These are phyloP conservation scores for Pestalotiopsis sp. DNA, from an alignment of 2,329 filamentous ascomycete genomes.

Conservation along the genomic window DNA sequence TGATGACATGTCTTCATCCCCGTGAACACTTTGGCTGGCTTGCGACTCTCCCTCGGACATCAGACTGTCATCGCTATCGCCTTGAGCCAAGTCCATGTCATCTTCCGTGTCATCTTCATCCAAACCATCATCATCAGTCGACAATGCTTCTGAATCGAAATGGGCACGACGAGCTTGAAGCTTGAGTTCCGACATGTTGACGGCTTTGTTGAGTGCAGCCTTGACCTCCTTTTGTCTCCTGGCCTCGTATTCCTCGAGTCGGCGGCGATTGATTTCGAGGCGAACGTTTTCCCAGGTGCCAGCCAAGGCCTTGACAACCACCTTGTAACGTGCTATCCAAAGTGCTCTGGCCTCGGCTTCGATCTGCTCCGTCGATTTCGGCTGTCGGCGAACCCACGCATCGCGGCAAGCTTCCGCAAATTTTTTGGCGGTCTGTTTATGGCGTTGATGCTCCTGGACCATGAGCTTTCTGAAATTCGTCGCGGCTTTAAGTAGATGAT, in stretches of 20 bases:
- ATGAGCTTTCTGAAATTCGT: conserved; percentile 80
- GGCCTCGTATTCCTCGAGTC: conserved; percentile 63
- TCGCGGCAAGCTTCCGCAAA: conserved; percentile 77
- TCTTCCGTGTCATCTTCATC: conserved; percentile 49
- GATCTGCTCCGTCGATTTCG: conserved; percentile 77
- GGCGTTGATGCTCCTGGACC: conserved; percentile 74
- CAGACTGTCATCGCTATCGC: conserved; percentile 30
- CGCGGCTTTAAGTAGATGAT: conserved; percentile 80
- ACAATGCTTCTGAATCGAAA: conserved; percentile 51
- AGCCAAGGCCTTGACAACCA: conserved; percentile 59
- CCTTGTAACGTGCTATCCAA: conserved; percentile 68
- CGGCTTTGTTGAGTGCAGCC: conserved; percentile 71
- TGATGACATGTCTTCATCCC: conserved; percentile 61
- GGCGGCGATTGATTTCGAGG: conserved; percentile 58
- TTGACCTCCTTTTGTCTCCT: conserved; percentile 64
- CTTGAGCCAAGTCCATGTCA: conserved; percentile 41
- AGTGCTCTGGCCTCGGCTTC: conserved; percentile 73
- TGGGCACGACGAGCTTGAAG: conserved; percentile 60
- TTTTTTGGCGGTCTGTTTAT: conserved; percentile 75
- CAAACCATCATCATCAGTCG: conserved; percentile 42
- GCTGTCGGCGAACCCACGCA: conserved; percentile 72
- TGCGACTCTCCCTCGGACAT: conserved; percentile 39
- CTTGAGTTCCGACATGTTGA: conserved; percentile 69
- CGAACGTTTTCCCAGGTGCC: conserved; percentile 67
- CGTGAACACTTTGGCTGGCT: conserved; percentile 31